Evolutionary conservation across 176 grass and related monocot genomes (phyloP).

Genomic region (Microstegium vimineum): DNA sequence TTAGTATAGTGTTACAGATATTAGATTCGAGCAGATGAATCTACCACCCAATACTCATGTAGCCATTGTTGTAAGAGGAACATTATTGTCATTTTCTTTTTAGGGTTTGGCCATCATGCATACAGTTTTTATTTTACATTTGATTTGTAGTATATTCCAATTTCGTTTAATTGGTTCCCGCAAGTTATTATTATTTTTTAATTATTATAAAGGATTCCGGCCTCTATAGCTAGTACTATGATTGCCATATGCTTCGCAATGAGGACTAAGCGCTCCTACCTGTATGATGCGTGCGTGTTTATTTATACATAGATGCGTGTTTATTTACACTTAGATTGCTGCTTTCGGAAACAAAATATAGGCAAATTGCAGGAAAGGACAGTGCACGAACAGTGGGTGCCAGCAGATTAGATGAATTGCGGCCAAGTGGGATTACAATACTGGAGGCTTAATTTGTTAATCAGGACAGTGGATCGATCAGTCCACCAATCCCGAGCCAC

Average conservation of each 20-base stretch:
- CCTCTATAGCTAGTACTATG: constrained; percentile 12
- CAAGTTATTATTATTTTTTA: not conserved
- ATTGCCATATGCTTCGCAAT: not conserved
- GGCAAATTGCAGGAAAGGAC: constrained; percentile 31
- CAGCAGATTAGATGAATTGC: constrained; percentile 30
- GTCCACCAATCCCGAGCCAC: constrained; percentile 45
- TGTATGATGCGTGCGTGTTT: constrained; percentile 21
- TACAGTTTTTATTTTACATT: not conserved
- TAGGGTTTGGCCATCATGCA: not conserved
- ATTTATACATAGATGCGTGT: constrained; percentile 12
- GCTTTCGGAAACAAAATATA: not conserved
- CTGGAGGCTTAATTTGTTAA: constrained; percentile 19
- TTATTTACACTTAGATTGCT: constrained; percentile 22
- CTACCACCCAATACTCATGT: constrained; percentile 19
- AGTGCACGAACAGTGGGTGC: constrained; percentile 27
- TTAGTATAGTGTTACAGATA: constrained; percentile 41
- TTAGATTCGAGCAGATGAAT: constrained; percentile 38
- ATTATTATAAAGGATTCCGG: not conserved
- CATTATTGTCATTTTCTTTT: not conserved
- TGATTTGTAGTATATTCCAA: not conserved
- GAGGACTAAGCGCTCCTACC: not conserved
- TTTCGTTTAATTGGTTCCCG: not conserved
- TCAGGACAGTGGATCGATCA: constrained; percentile 11
- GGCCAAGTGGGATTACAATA: constrained; percentile 39
- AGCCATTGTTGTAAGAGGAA: not conserved